These are phyloP conservation scores for Prunus campanulata DNA, from an alignment of 306 rosid genomes.

Conservation along the genomic window DNA sequence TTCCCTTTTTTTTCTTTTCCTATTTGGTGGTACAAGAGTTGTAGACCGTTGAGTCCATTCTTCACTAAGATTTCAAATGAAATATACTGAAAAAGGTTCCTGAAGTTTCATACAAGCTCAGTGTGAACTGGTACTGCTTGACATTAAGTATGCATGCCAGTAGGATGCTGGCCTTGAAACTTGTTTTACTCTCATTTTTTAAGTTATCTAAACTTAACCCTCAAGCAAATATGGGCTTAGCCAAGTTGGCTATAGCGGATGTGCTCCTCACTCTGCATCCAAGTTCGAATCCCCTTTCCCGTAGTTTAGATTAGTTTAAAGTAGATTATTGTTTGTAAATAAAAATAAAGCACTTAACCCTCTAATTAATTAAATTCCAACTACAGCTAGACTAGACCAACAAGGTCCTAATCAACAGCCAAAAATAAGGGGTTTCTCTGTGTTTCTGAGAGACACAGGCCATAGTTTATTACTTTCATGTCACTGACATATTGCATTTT, in stretches of 20 bases:
- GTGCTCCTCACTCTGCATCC: no score
- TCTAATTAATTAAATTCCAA: not conserved
- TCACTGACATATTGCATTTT: constrained; percentile 3
- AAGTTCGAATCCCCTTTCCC: no score
- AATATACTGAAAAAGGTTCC: no score
- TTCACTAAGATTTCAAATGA: not conserved
- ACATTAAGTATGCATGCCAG: not conserved
- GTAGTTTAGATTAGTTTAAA: no score
- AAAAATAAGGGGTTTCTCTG: constrained; percentile 37
- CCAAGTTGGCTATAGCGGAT: no score
- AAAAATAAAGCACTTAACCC: no score
- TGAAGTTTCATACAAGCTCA: not conserved
- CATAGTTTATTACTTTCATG: constrained; percentile 37
- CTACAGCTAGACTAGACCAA: constrained; percentile 20
- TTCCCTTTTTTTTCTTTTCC: no score
- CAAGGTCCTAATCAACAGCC: constrained; percentile 57
- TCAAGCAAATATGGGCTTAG: no score
- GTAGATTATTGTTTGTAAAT: no score
- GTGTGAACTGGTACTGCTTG: not conserved
- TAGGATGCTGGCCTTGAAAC: not conserved
- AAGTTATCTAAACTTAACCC: not conserved
- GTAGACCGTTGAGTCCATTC: not conserved
- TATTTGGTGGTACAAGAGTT: no score
- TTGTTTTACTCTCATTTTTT: not conserved
- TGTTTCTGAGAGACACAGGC: constrained; percentile 41